Percentiles rank a stretch among this genome's conserved stretches.
These are phyloP conservation scores for Beauveria pseudobassiana DNA, from an alignment of 2,329 filamentous ascomycete genomes.

Conservation along the genomic window DNA sequence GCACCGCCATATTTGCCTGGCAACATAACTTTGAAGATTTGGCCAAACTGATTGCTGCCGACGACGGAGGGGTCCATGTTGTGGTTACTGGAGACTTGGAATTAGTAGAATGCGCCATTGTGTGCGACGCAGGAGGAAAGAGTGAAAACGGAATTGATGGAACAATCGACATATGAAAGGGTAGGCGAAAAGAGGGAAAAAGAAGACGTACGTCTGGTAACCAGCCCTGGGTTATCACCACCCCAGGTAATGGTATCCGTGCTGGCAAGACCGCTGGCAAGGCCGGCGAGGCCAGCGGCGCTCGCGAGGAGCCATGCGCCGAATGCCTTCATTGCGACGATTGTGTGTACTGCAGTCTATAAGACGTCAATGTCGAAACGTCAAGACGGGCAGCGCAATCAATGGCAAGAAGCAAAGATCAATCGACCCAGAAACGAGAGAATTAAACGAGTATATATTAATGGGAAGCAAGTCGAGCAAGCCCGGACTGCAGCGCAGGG, in stretches of 20 bases:
- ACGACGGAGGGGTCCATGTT: slow-evolving; percentile 57
- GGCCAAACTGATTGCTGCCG: slow-evolving; percentile 45
- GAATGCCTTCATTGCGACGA: slow-evolving; percentile 19
- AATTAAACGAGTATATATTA: background rate
- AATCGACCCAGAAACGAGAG: slow-evolving; percentile 6
- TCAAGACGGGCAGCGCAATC: background rate
- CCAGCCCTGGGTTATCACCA: slow-evolving; percentile 46
- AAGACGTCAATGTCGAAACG: background rate
- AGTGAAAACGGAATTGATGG: background rate
- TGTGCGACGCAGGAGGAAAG: background rate
- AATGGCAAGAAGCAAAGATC: background rate
- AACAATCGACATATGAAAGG: too few relatives aligned
- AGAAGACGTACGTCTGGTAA: slow-evolving; percentile 41
- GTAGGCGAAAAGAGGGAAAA: background rate
- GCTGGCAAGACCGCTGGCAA: slow-evolving; percentile 29
- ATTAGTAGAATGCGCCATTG: slow-evolving; percentile 1
- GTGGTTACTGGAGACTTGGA: slow-evolving; percentile 36
- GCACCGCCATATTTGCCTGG: slow-evolving; percentile 44
- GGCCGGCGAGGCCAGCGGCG: slow-evolving; percentile 25
- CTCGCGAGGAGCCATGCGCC: slow-evolving; percentile 23
- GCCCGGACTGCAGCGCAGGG: background rate
- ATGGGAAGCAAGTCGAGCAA: background rate
- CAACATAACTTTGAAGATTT: slow-evolving; percentile 44
- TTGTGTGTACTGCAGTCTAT: background rate
- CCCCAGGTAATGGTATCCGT: slow-evolving; percentile 54